Evolutionary conservation across 2,329 filamentous ascomycete genomes (phyloP).

Genomic region (Aureobasidium sp.): DNA sequence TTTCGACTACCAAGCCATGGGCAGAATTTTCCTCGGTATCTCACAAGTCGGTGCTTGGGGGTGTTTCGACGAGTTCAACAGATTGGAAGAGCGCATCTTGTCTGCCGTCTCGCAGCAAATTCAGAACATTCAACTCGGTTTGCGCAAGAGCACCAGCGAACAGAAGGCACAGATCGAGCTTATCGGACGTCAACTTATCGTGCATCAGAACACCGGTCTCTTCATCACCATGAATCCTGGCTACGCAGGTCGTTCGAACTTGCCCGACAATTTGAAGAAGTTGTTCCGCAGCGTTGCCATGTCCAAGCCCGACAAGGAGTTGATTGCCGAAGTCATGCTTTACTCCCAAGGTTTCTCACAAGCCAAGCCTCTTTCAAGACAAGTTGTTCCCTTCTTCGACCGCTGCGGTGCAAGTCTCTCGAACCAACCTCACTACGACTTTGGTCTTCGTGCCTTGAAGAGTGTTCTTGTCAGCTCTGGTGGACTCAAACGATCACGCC

Average conservation of each 20-base stretch:
- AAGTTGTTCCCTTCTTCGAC: slow-evolving; percentile 98
- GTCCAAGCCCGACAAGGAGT: slow-evolving; percentile 99
- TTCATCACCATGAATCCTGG: slow-evolving; percentile 99
- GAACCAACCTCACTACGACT: slow-evolving; percentile 98
- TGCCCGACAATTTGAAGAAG: slow-evolving; percentile 99
- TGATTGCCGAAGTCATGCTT: slow-evolving; percentile 99
- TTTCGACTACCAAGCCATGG: slow-evolving; percentile 99
- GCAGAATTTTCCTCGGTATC: slow-evolving; percentile 96
- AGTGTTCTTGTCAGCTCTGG: slow-evolving; percentile 97
- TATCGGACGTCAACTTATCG: slow-evolving; percentile 78
- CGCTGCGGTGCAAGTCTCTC: slow-evolving; percentile 72
- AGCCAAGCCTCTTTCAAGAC: slow-evolving; percentile 85
- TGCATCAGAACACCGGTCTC: slow-evolving; percentile 90
- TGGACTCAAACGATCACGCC: slow-evolving; percentile 79
- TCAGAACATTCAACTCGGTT: slow-evolving; percentile 94
- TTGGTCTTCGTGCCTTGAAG: slow-evolving; percentile 93
- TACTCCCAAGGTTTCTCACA: slow-evolving; percentile 99
- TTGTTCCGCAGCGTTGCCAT: slow-evolving; percentile 98
- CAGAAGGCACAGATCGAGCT: slow-evolving; percentile 86
- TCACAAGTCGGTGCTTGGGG: slow-evolving; percentile 99
- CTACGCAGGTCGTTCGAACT: slow-evolving; percentile 93
- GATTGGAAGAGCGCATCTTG: slow-evolving; percentile 92
- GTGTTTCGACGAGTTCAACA: slow-evolving; percentile 99
- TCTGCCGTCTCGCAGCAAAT: slow-evolving; percentile 99
- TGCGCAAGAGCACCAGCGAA: slow-evolving; percentile 76